phyloP scores from a whole-genome alignment of 2,329 filamentous ascomycete genomes.

The Calonectria ilicicola region DNA sequence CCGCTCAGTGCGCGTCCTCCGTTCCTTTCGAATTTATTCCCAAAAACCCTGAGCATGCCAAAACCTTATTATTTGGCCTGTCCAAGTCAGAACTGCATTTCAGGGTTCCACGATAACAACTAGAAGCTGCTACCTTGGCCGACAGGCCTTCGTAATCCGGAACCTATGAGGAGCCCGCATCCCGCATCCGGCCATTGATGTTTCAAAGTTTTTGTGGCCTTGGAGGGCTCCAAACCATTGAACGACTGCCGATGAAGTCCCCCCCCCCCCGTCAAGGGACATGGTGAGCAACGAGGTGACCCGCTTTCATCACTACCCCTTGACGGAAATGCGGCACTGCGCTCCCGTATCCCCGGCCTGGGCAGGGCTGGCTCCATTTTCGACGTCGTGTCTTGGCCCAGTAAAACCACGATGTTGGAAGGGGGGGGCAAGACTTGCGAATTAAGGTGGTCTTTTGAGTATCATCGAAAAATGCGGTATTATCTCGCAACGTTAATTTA shows the following conservation, averaged over 20 bases:
- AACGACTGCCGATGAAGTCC: background rate
- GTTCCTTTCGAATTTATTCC: background rate
- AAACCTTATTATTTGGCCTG: background rate
- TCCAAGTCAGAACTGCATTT: background rate
- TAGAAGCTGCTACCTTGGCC: background rate
- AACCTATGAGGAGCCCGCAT: background rate
- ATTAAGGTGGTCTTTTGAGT: background rate
- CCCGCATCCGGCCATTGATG: background rate
- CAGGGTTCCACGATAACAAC: background rate
- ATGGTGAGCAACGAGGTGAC: conserved; percentile 1
- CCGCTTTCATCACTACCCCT: conserved; percentile 11
- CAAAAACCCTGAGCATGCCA: background rate
- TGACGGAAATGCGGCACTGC: conserved; percentile 12
- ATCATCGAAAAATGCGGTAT: background rate
- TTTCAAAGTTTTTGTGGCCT: background rate
- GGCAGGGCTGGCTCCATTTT: conserved; percentile 27
- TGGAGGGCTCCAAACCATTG: background rate
- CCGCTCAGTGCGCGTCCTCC: conserved; percentile 2
- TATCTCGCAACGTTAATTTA: background rate
- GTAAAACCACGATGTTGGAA: background rate
- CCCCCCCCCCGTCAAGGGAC: background rate
- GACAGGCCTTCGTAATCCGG: background rate
- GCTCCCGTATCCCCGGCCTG: background rate
- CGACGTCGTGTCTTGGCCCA: conserved; percentile 29
- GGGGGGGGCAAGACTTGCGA: background rate